Evolutionary conservation across 176 grass and related monocot species (phyloP).

Genomic region (Pontederia paniculata): DNA sequence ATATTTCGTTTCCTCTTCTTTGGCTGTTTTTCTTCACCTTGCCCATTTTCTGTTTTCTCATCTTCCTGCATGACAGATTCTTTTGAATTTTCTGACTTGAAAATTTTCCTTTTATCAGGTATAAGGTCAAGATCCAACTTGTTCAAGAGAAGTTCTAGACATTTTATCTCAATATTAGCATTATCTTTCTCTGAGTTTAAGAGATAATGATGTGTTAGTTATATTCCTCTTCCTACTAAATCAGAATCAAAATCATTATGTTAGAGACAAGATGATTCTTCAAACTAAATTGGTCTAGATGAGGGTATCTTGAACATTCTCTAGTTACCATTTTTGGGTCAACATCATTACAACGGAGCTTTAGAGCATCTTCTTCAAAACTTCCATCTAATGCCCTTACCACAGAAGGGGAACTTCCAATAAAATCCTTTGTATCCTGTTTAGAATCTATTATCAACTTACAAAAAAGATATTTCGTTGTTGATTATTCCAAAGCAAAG

Average conservation of each 20-base stretch:
- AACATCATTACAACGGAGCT: constrained; percentile 3
- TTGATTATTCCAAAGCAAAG: not conserved
- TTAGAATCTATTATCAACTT: constrained; percentile 11
- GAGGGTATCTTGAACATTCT: constrained; percentile 41
- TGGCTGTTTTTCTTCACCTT: constrained; percentile 58
- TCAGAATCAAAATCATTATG: no score
- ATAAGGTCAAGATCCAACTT: constrained; percentile 41
- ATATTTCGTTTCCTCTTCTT: constrained; percentile 85
- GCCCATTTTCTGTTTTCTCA: constrained; percentile 44
- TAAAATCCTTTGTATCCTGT: constrained; percentile 32
- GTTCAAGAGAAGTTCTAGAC: constrained; percentile 17
- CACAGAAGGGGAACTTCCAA: constrained; percentile 20
- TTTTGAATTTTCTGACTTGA: constrained; percentile 44
- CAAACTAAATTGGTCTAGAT: constrained; percentile 40
- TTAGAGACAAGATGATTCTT: constrained; percentile 22
- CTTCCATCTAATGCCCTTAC: constrained; percentile 30
- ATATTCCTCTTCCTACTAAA: constrained; percentile 17
- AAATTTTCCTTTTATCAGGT: constrained; percentile 21
- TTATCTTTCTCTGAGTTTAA: constrained; percentile 12
- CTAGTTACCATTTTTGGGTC: constrained; percentile 24
- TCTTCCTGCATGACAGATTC: constrained; percentile 54
- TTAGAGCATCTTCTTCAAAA: constrained; percentile 26
- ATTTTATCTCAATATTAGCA: constrained; percentile 2
- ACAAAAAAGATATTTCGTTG: constrained; percentile 1
- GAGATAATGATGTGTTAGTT: constrained; percentile 7